Evolutionary conservation across 1,284 basidiomycete genomes (phyloP).

Genomic region (Termitomyces sp.): DNA sequence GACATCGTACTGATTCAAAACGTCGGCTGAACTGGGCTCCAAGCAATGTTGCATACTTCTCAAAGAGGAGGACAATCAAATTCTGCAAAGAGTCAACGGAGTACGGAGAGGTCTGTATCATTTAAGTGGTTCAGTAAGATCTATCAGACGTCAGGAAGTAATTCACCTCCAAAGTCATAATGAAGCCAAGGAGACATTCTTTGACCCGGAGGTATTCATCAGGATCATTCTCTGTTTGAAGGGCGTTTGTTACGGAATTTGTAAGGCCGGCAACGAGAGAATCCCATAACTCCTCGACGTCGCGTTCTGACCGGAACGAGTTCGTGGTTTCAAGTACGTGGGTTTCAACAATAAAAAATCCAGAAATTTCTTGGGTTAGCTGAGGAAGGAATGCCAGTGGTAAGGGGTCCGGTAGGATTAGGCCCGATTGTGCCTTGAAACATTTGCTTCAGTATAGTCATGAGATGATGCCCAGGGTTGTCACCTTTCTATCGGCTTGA

Average conservation of each 20-base stretch:
- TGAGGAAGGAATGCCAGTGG: slow-evolving; percentile 53
- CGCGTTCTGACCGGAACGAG: slow-evolving; percentile 80
- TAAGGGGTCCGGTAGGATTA: slow-evolving; percentile 79
- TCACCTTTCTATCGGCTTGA: slow-evolving; percentile 90
- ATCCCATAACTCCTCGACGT: slow-evolving; percentile 97
- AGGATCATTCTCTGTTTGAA: slow-evolving; percentile 76
- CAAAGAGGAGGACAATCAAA: slow-evolving; percentile 85
- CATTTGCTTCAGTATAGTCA: slow-evolving; percentile 7
- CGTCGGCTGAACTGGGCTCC: slow-evolving; percentile 79
- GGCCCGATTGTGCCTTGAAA: slow-evolving; percentile 86
- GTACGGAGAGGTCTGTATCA: slow-evolving; percentile 75
- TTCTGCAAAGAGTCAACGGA: slow-evolving; percentile 80
- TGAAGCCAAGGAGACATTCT: slow-evolving; percentile 80
- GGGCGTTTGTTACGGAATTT: slow-evolving; percentile 67
- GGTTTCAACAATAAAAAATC: slow-evolving; percentile 96
- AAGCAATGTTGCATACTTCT: slow-evolving; percentile 83
- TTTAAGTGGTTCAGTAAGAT: slow-evolving; percentile 4
- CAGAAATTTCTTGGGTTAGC: slow-evolving; percentile 91
- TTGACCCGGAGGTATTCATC: slow-evolving; percentile 84
- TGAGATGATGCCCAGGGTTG: slow-evolving; percentile 16
- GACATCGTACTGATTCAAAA: slow-evolving; percentile 67
- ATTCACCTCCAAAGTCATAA: slow-evolving; percentile 89
- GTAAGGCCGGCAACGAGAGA: slow-evolving; percentile 78
- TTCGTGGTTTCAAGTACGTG: slow-evolving; percentile 88
- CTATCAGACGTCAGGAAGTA: slow-evolving; percentile 15